Conservation (phyloP, 805 yeast species). For the Starmerella asiatica region DNA sequence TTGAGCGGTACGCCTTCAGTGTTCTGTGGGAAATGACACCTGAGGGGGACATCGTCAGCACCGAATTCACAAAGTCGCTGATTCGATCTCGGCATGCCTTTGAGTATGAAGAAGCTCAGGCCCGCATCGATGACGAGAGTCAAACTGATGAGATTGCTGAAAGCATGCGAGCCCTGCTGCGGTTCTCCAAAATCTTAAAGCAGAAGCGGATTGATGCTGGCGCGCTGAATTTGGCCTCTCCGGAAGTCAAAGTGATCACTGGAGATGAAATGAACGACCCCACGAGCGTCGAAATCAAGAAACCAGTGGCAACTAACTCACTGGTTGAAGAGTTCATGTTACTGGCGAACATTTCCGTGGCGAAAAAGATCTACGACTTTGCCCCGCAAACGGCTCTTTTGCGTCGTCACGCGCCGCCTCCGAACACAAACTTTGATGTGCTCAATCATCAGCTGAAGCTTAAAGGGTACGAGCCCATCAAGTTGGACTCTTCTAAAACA, state of each 20-base stretch:
- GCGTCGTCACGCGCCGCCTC: slow-evolving; percentile 97
- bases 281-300: slow-evolving; percentile 82
- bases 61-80: slow-evolving; percentile 71
- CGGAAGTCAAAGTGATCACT: slow-evolving; percentile 94
- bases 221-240: slow-evolving; percentile 91
- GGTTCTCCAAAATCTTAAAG: slow-evolving; percentile 70
- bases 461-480: slow-evolving; percentile 59
- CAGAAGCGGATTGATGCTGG: slow-evolving; percentile 85
- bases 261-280: slow-evolving; percentile 97
- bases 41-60: slow-evolving; percentile 69
- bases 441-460: slow-evolving; percentile 79
- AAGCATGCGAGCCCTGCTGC: slow-evolving; percentile 73
- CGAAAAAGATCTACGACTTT: slow-evolving; percentile 78
- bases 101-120: slow-evolving; percentile 85
- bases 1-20: slow-evolving; percentile 90
- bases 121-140: slow-evolving; percentile 65
- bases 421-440: slow-evolving; percentile 78
- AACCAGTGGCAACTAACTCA: slow-evolving; percentile 80
- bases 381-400: slow-evolving; percentile 98
- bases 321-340: slow-evolving; percentile 97
- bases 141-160: slow-evolving; percentile 73
- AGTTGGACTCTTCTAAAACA: slow-evolving; percentile 75
- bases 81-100: slow-evolving; percentile 88
- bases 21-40: slow-evolving; percentile 90
- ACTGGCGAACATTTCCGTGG: slow-evolving; percentile 92